phyloP scores from a whole-genome alignment of 345 rosid genomes.

The Sisymbrium irio region DNA sequence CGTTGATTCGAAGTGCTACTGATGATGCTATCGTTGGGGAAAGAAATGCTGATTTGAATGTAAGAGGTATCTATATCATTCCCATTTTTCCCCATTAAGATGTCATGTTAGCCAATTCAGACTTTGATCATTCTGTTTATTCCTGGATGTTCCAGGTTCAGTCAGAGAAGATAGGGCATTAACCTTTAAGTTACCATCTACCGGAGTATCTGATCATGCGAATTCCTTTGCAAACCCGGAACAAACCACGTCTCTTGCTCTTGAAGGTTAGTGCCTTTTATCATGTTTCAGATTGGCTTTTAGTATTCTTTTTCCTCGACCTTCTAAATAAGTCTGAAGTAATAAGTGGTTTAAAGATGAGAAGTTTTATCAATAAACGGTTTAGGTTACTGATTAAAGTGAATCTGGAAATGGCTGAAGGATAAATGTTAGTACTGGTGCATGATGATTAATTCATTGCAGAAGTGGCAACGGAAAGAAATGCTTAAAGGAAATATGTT shows the following conservation, averaged over 20 bases:
- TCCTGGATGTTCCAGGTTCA: constrained; percentile 37
- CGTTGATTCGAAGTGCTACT: constrained; percentile 57
- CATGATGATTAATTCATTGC: constrained; percentile 25
- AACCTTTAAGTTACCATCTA: constrained; percentile 52
- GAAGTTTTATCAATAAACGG: not conserved
- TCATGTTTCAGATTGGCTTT: constrained; percentile 9
- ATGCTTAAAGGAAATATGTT: constrained; percentile 27
- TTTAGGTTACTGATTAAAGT: not conserved
- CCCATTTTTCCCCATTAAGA: constrained; percentile 31
- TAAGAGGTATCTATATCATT: constrained; percentile 37
- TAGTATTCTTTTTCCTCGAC: not conserved
- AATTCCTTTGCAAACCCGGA: constrained; percentile 45
- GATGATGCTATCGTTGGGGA: constrained; percentile 29
- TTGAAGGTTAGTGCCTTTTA: constrained; percentile 53
- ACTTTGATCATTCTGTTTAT: constrained; percentile 29
- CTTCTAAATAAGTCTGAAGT: not conserved
- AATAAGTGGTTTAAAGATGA: not conserved
- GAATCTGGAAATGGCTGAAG: constrained; percentile 1
- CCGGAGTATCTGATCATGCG: constrained; percentile 43
- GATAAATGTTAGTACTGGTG: constrained; percentile 12
- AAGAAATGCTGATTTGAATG: constrained; percentile 31
- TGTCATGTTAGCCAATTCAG: constrained; percentile 31
- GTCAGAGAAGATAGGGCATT: constrained; percentile 43
- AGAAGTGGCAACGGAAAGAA: constrained; percentile 27
- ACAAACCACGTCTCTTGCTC: constrained; percentile 58